Base-by-base conservation (phyloP, 352 stramenopile species). In the Phytophthora foliorum region DNA sequence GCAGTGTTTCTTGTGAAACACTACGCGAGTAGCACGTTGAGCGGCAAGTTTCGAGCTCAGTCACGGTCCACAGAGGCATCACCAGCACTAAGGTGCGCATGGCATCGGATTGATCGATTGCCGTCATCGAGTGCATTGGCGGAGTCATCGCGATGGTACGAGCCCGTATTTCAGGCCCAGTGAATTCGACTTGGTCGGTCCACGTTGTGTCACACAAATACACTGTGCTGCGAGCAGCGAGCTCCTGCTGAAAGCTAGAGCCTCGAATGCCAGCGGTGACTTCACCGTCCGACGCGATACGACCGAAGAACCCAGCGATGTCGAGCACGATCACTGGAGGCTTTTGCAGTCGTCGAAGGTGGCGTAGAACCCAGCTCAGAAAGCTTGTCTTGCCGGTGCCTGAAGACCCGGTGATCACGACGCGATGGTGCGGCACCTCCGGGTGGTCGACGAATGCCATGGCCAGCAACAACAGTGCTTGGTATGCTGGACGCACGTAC, bases 361-460 rank as follows among this genome's bases (percentile, higher is more conserved):
- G 67, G n/a, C 59, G 46, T 34, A 82, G 17, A 13, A 79, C 41
- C 64, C 74, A 85, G 50, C 52, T 74, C 45, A 85, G 57, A 44
- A 82, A 85, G 41, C 60, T 75, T 14, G 72, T 77, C 56, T 82
- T 82, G 41, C 77, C 77, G 0, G 78, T 68, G 46, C 77, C 74
- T 16, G 59, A 63, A 19, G 77, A 75, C 7, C 77, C 77, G 10
- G 74, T 79, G 58, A 85, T 44, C 16, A 77, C 46, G 1, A 81
- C 54, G 5, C 76, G 59, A 46, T 75, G 57, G 49, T 48, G 39
- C 4, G 62, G 64, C 52, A 51, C 60, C 19, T 64, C 56, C 14
- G 63, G 24, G 19, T 75, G 63, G 16, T 76, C 61, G 14, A 78
- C 57, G 38, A 78, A 78, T 19, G 70, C 59, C 54, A 57, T 71